These are phyloP conservation scores for Didymella glomerata DNA, from an alignment of 2,329 filamentous ascomycete genomes.

Conservation along the genomic window DNA sequence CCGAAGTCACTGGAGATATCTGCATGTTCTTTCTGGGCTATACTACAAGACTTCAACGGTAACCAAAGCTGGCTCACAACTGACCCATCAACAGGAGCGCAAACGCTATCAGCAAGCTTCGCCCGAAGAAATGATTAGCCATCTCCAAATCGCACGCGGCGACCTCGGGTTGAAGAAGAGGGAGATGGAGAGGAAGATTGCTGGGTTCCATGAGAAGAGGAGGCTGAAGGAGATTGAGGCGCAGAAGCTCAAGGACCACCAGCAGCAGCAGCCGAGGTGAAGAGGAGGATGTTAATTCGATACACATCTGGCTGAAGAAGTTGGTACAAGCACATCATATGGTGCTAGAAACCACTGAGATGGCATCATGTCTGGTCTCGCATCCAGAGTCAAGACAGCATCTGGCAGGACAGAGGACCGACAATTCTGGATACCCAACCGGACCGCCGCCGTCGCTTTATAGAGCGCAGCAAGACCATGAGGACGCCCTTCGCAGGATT, in stretches of 20 bases:
- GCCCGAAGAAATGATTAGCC: slow-evolving; percentile 63
- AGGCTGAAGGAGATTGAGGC: slow-evolving; percentile 26
- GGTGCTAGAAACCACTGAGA: background rate
- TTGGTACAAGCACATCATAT: background rate
- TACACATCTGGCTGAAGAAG: background rate
- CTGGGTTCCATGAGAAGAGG: slow-evolving; percentile 30
- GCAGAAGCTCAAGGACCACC: slow-evolving; percentile 2
- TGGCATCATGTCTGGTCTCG: background rate
- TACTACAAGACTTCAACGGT: background rate
- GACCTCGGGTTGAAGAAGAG: slow-evolving; percentile 61
- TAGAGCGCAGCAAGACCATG: background rate
- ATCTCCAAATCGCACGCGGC: slow-evolving; percentile 61
- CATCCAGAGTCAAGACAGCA: background rate
- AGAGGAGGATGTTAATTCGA: background rate
- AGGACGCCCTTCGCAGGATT: background rate
- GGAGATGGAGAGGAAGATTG: slow-evolving; percentile 66
- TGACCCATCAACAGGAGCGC: slow-evolving; percentile 48
- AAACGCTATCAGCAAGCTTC: slow-evolving; percentile 60
- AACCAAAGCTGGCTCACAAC: background rate
- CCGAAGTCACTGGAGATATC: background rate
- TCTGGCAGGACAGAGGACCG: background rate
- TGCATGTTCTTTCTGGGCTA: too few relatives aligned
- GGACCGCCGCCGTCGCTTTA: background rate
- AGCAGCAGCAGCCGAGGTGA: slow-evolving; percentile 7
- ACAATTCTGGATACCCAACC: background rate